Evolutionary conservation across 306 rosid genomes (phyloP).

Genomic region (Quercus variabilis): DNA sequence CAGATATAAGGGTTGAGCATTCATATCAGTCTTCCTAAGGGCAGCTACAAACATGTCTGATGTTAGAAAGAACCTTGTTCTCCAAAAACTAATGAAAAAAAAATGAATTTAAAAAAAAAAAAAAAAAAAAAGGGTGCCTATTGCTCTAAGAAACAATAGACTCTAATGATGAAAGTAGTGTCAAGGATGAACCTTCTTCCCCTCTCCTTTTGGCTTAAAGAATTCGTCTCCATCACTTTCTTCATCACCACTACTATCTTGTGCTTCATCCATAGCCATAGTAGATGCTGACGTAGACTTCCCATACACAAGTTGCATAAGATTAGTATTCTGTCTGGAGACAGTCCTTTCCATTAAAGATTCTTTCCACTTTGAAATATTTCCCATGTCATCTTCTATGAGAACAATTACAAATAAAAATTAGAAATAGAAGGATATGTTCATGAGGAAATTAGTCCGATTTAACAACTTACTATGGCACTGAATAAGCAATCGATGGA

Average conservation of each 20-base stretch:
- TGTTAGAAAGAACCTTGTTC: neutral
- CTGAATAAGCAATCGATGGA: neutral
- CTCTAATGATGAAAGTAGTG: neutral
- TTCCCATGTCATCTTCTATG: constrained; percentile 53
- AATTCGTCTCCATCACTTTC: constrained; percentile 69
- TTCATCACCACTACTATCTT: constrained; percentile 51
- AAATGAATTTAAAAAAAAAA: no score
- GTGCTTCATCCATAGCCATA: constrained; percentile 29
- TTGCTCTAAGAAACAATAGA: neutral
- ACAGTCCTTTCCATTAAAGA: constrained; percentile 53
- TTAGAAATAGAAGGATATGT: constrained; percentile 18
- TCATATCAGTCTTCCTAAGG: neutral
- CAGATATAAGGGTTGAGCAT: neutral
- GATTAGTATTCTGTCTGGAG: constrained; percentile 50
- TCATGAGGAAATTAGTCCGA: neutral
- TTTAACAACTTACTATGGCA: neutral
- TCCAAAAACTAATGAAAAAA: neutral
- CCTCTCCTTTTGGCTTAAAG: constrained; percentile 71
- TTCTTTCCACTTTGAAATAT: constrained; percentile 87
- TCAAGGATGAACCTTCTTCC: constrained; percentile 58
- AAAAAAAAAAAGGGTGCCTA: neutral
- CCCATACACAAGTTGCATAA: constrained; percentile 89
- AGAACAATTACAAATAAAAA: constrained; percentile 1
- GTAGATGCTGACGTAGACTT: constrained; percentile 41
- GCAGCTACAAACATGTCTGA: neutral